These are phyloP conservation scores for Solanum raphanifolium DNA, from an alignment of 257 asterid species.

Conservation along the genomic window DNA sequence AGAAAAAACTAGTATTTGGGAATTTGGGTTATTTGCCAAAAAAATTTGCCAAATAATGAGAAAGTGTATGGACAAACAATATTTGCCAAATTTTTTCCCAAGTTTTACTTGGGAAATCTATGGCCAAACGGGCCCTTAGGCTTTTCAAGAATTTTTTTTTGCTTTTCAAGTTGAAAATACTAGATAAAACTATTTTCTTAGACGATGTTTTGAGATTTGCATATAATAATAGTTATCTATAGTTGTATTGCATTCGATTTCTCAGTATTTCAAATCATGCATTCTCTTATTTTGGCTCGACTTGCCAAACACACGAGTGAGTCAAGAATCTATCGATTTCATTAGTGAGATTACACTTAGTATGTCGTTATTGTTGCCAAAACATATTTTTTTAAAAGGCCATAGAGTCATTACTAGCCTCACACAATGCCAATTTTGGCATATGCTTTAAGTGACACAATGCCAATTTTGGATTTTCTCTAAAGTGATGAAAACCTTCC, in stretches of 20 bases:
- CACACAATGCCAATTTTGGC: background rate
- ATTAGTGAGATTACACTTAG: accelerated
- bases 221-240: background rate
- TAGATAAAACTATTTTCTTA: background rate
- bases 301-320: background rate
- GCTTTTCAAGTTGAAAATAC: background rate
- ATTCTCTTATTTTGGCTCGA: background rate
- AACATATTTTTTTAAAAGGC: background rate
- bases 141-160: background rate
- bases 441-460: background rate
- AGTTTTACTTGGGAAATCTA: too few relatives aligned
- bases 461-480: background rate
- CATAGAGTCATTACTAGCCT: background rate
- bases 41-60: too few relatives aligned
- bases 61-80: too few relatives aligned
- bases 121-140: too few relatives aligned
- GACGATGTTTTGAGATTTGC: background rate
- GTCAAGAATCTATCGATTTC: background rate
- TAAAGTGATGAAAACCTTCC: background rate
- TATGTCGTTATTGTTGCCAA: background rate
- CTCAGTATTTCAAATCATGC: background rate
- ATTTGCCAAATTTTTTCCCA: too few relatives aligned
- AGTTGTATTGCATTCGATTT: background rate
- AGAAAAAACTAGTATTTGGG: too few relatives aligned
- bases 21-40: too few relatives aligned